These are phyloP conservation scores for Tylopilus sp. DNA, from an alignment of 1,284 basidiomycete species.

Conservation along the genomic window DNA sequence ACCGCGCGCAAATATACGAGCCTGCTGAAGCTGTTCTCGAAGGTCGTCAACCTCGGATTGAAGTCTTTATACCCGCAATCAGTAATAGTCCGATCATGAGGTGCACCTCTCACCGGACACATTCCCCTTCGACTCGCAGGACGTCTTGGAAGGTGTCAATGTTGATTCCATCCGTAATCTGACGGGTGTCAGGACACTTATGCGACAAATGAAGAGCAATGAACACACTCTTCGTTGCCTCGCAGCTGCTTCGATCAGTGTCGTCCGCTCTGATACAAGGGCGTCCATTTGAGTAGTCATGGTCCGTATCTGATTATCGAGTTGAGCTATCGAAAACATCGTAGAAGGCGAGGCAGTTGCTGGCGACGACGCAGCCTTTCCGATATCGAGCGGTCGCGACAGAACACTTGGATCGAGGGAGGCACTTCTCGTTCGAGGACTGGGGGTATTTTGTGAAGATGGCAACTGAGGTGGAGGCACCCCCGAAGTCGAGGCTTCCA, in stretches of 20 bases:
- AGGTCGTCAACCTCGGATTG: constrained; percentile 38
- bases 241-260: constrained; percentile 38
- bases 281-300: constrained; percentile 48
- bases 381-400: constrained; percentile 8
- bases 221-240: constrained; percentile 37
- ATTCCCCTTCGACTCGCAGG: constrained; percentile 47
- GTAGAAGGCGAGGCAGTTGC: constrained; percentile 12
- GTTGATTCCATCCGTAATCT: constrained; percentile 30
- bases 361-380: background rate
- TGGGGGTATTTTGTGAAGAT: no score
- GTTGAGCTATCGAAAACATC: constrained; percentile 31
- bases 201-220: no score
- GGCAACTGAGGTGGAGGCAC: background rate
- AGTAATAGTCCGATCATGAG: background rate
- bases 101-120: constrained; percentile 41
- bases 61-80: constrained; percentile 26
- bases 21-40: constrained; percentile 36
- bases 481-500: constrained; percentile 8
- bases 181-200: background rate
- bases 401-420: constrained; percentile 33
- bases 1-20: constrained; percentile 19
- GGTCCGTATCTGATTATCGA: constrained; percentile 49
- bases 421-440: constrained; percentile 33
- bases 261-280: constrained; percentile 50
- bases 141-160: constrained; percentile 32